phyloP scores from a whole-genome alignment of 2,329 filamentous ascomycete species.

The Biscogniauxia mediterranea region DNA sequence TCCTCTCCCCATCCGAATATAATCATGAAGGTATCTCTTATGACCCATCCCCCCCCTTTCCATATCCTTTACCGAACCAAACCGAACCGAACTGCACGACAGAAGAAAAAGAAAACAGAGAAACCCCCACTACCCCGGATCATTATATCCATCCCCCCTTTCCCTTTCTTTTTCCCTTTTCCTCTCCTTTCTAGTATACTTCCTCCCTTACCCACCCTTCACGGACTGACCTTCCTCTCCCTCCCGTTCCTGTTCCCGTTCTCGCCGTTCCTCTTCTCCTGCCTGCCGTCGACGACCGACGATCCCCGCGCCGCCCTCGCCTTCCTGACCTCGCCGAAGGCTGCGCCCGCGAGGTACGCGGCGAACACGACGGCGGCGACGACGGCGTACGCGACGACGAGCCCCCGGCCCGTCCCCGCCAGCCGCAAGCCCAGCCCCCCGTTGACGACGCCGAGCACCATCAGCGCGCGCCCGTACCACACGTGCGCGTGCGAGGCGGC shows the following conservation, averaged over 20 bases:
- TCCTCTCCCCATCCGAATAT: no score
- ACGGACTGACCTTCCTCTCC: neutral
- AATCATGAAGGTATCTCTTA: no score
- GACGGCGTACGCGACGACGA: constrained; percentile 55
- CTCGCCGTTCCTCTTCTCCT: neutral
- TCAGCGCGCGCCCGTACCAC: constrained; percentile 59
- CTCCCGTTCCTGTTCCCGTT: neutral
- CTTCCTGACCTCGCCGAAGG: constrained; percentile 18
- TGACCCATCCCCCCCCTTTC: no score
- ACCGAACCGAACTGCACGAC: no score
- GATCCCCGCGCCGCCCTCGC: neutral
- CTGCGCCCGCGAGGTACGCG: constrained; percentile 37
- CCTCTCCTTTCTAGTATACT: neutral
- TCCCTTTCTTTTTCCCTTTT: neutral
- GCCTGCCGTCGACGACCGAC: neutral
- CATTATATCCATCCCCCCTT: no score
- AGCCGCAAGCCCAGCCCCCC: constrained; percentile 60
- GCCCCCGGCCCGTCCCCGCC: constrained; percentile 38
- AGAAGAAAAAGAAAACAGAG: no score
- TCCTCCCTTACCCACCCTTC: no score
- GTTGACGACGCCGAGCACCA: constrained; percentile 60
- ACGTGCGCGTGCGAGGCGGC: constrained; percentile 56
- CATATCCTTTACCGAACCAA: no score
- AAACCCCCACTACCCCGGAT: no score
- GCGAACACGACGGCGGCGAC: constrained; percentile 49